Percentiles rank a stretch among this genome's conserved stretches.
These are phyloP conservation scores for Solanum pimpinellifolium DNA, from an alignment of 257 asterid species.

Conservation along the genomic window DNA sequence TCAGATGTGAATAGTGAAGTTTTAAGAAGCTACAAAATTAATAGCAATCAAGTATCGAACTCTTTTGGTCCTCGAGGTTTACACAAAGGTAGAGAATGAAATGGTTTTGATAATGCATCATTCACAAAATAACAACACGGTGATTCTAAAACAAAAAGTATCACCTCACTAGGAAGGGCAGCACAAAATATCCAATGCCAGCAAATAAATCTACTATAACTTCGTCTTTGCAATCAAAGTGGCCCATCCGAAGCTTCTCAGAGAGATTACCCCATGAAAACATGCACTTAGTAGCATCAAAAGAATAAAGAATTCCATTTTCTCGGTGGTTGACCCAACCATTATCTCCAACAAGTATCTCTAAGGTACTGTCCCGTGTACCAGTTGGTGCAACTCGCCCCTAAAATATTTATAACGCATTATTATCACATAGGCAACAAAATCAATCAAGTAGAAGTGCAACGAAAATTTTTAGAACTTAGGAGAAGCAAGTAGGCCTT, in stretches of 20 bases:
- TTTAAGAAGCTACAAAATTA: not conserved
- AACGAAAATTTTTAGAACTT: not conserved
- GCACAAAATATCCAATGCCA: conserved; percentile 93
- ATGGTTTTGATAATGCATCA: not conserved
- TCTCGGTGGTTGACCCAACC: conserved; percentile 98
- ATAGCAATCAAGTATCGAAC: not conserved
- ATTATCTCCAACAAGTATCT: conserved; percentile 80
- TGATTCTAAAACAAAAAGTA: not conserved
- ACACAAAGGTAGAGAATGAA: not conserved
- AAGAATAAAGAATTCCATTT: conserved; percentile 78
- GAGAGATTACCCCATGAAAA: conserved; percentile 99
- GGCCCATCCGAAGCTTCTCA: conserved; percentile 82
- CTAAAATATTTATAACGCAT: conserved; percentile 24
- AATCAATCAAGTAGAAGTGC: not conserved
- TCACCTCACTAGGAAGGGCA: conserved; percentile 89
- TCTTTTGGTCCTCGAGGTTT: not conserved
- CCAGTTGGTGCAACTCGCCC: conserved; percentile 71
- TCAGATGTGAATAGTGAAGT: not conserved
- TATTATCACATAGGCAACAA: conserved; percentile 2
- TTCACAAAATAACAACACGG: not conserved
- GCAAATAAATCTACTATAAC: conserved; percentile 87
- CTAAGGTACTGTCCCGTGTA: conserved; percentile 87
- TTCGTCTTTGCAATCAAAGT: conserved; percentile 66
- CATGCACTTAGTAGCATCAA: conserved; percentile 93
- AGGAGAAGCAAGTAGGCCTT: not conserved